Base-by-base conservation (phyloP, 208 protist genomes). In the Leishmania tarentolae region DNA sequence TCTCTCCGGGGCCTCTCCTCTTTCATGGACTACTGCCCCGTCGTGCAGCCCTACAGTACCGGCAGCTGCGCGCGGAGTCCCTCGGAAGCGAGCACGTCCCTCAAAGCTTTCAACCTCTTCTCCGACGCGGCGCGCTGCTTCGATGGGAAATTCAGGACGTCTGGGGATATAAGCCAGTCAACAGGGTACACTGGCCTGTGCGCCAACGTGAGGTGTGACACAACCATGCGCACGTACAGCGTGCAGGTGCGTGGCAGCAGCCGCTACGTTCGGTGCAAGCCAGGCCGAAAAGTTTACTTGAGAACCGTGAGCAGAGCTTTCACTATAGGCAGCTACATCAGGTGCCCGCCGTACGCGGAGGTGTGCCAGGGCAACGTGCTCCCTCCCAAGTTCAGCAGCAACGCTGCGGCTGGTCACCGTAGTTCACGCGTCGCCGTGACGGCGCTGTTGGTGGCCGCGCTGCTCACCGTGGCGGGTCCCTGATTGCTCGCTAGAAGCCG, bases 1-100 rank as follows among this genome's bases (percentile, higher is more conserved):
- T 44, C 35, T 8, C 93, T 96, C 75, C 72, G 15, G 15, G 66
- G 66, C 31, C 0, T 0, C 19, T 31, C 40, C 37, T 6, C 9
- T 37, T 70, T 70, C 37, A 70, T 70, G 65, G 65, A 70, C 37
- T 70, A 47, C 65, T 70, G 65, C 65, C 65, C 65, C 3, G 6
- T 13, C 4, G n/a, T 46, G 17, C 9, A 2, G 8, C 24, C 37
- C 21, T 73, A 52, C 24, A 8, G 0, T 24, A 8, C 3, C 31
- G 37, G 24, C 69, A 53, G 21, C 15, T 52, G 42, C 24, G 6
- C 7, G 17, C 69, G 53, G 28, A 0, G 19, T 28, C 6, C 37
- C 0, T 46, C 65, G 7, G 37, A 46, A 4, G 24, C 37, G 1
- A 4, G 3, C n/a, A 4, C 11, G 5, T 0, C 37, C 2, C 9